Base-by-base conservation (phyloP, 2,329 filamentous ascomycete genomes). In the Verticillium tricorpus region DNA sequence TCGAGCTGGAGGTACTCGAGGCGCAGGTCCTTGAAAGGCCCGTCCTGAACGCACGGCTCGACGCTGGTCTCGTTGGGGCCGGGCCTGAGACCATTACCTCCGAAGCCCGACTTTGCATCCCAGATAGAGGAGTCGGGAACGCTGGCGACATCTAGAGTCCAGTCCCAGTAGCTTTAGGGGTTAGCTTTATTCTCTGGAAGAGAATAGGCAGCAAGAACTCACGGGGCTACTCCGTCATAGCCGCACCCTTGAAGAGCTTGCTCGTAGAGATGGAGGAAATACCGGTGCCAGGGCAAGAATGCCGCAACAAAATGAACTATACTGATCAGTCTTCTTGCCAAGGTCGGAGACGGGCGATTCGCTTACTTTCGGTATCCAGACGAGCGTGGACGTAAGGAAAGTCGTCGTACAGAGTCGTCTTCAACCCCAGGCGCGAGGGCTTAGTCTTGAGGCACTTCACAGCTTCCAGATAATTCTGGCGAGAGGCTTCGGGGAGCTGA, bases 261-360 rank as follows among this genome's bases (percentile, higher is more conserved):
- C 52, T 74, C 68, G 59, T 74, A 76, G 19, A 71, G 50, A 35
- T 73, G 67, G 6, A 72, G 62, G 56, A 74, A 73, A 56, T 72
- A 74, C 11, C 74, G 64, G 60, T 77, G 74, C 74, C 74, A 76
- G 0, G 70, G 65, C 2, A 76, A 67, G 62, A 76, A 76, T 0
- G 67, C 57, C 0, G 73, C 70, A 11, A 69, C 64, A 11, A 68
- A 62, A 58, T 76, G 73, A 35, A 71, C 72, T 73, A 17, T 8
- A 4, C 6, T 2, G 1, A 12, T n/a, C 6, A 31, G 34, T 4
- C 7, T 14, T 11, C 1, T 11, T 35, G 28, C 28, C 28, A 28
- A 6, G 28, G 4, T 28, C 5, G 5, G 28, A 28, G 28, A 28
- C 28, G 5, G 4, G 28, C 28, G 28, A 6, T 28, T 28, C 28